Conservation (phyloP, 495 filamentous ascomycete genomes). For the Xylaria sp. region DNA sequence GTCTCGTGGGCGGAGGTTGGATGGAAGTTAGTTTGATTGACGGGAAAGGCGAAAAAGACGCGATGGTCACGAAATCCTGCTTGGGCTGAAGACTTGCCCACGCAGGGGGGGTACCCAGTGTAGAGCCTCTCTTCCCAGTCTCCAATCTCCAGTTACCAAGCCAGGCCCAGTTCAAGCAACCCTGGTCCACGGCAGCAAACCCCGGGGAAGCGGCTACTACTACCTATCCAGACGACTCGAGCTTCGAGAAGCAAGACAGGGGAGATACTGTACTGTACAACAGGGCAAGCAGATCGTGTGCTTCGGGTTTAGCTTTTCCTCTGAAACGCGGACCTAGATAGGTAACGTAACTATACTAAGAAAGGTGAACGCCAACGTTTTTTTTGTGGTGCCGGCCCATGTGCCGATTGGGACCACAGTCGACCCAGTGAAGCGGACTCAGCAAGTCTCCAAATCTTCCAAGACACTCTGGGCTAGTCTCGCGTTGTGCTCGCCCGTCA, state of each 20-base stretch:
- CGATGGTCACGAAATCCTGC: slow-evolving; percentile 15
- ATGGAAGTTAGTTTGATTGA: slow-evolving; percentile 9
- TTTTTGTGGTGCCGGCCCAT: slow-evolving; percentile 30
- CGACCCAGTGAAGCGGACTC: slow-evolving; percentile 18
- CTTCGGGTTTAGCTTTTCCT: slow-evolving; percentile 6
- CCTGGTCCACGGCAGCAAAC: slow-evolving; percentile 21
- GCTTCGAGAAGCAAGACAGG: neutral
- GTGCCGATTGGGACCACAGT: slow-evolving; percentile 24
- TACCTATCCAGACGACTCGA: neutral
- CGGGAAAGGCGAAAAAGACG: slow-evolving; percentile 17
- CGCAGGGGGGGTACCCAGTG: slow-evolving; percentile 20
- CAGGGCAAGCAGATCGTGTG: slow-evolving; percentile 4
- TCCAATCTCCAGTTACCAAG: slow-evolving; percentile 23
- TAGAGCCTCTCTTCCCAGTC: slow-evolving; percentile 26
- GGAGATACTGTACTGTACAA: neutral
- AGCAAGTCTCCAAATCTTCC: slow-evolving; percentile 21
- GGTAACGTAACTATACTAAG: slow-evolving; percentile 22
- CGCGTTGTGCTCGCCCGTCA: slow-evolving; percentile 19
- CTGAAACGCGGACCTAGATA: slow-evolving; percentile 17
- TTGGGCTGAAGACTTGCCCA: slow-evolving; percentile 17
- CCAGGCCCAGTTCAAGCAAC: slow-evolving; percentile 2
- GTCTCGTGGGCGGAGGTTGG: slow-evolving; percentile 7
- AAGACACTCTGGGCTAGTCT: slow-evolving; percentile 24
- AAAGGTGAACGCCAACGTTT: slow-evolving; percentile 25
- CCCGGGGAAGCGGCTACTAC: slow-evolving; percentile 13